phyloP scores from a whole-genome alignment of 345 rosid genomes.

The Salix koriyanagi region DNA sequence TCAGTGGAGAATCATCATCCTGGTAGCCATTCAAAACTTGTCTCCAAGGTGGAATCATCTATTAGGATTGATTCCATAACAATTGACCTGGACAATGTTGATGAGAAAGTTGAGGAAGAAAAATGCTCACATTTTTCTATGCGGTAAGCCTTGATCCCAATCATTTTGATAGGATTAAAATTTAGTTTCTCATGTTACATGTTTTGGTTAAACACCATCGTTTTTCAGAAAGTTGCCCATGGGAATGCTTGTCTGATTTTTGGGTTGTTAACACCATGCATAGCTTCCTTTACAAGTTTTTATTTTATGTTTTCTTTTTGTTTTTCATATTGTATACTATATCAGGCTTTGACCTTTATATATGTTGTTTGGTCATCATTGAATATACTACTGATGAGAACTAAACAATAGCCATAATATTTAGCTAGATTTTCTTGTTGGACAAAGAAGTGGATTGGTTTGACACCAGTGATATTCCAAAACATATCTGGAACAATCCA shows the following conservation, averaged over 20 bases:
- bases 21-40: constrained; percentile 22
- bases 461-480: neutral
- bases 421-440: neutral
- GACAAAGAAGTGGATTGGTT: neutral
- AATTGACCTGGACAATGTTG: constrained; percentile 43
- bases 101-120: constrained; percentile 28
- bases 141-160: constrained; percentile 44
- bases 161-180: neutral
- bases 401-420: neutral
- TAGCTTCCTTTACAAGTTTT: neutral
- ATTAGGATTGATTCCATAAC: constrained; percentile 53
- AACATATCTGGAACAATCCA: neutral
- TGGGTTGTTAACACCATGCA: neutral
- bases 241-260: neutral
- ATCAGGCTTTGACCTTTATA: neutral
- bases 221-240: neutral
- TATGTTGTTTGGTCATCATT: neutral
- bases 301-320: neutral
- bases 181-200: neutral
- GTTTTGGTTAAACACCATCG: neutral
- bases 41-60: constrained; percentile 41
- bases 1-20: constrained; percentile 32
- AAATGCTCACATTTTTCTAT: constrained; percentile 68
- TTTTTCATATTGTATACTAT: neutral
- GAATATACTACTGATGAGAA: constrained; percentile 6